Conservation (phyloP, 2,329 filamentous ascomycete genomes). For the Diplodia corticola region DNA sequence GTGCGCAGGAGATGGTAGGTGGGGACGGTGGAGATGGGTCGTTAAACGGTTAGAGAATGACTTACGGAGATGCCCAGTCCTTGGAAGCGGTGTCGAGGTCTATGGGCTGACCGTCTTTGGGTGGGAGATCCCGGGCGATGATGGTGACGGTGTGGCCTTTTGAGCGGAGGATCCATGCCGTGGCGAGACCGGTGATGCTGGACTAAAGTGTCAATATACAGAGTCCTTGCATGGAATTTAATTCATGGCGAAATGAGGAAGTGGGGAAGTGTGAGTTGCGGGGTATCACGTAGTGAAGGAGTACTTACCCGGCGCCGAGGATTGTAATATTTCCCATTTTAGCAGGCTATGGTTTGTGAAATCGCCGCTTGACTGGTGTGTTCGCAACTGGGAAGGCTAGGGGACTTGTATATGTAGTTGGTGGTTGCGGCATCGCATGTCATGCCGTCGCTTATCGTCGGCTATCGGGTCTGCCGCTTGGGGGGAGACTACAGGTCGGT, state of each 20-base stretch:
- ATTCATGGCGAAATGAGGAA: neutral
- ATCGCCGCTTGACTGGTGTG: too few relatives aligned
- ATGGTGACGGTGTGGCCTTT: constrained; percentile 35
- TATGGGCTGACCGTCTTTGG: neutral
- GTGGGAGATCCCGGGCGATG: constrained; percentile 34
- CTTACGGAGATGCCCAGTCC: constrained; percentile 35
- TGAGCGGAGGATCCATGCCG: constrained; percentile 33
- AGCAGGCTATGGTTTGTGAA: neutral
- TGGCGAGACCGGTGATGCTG: constrained; percentile 31
- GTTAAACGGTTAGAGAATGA: neutral
- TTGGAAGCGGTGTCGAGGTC: constrained; percentile 31
- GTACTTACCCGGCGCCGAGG: constrained; percentile 23
- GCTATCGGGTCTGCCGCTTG: neutral
- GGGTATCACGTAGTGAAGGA: neutral
- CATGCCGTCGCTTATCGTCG: constrained; percentile 4
- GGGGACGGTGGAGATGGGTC: neutral
- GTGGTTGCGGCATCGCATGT: neutral
- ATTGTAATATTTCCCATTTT: constrained; percentile 23
- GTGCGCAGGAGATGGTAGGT: neutral
- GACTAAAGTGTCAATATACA: neutral
- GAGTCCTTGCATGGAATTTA: neutral
- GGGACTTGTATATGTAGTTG: neutral
- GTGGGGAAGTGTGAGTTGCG: neutral
- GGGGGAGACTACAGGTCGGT: neutral
- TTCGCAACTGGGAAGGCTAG: neutral